Conservation (phyloP, 83 land plant species). For the Picea engelmannii region DNA sequence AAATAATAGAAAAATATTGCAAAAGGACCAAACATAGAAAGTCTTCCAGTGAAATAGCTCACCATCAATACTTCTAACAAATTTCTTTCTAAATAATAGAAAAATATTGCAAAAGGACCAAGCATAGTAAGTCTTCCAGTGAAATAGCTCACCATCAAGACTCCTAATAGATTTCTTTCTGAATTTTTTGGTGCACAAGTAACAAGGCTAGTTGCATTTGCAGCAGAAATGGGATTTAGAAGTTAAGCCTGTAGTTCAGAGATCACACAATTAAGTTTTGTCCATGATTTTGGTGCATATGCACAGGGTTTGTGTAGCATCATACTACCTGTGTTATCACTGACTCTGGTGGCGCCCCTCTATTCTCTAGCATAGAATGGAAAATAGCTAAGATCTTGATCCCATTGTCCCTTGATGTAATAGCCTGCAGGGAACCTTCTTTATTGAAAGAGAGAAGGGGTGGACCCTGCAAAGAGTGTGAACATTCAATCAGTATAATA, state of each 20-base stretch:
- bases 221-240: background rate
- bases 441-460: no score
- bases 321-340: slow-evolving; percentile 25
- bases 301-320: background rate
- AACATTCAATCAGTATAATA: no score
- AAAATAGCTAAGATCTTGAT: slow-evolving; percentile 13
- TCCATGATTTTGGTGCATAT: background rate
- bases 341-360: slow-evolving; percentile 32
- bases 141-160: slow-evolving; percentile 20
- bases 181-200: slow-evolving; percentile 15
- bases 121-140: background rate
- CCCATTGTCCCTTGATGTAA: no score
- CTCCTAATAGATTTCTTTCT: slow-evolving; percentile 10
- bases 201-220: background rate
- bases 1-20: no score
- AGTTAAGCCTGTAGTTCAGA: background rate
- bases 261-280: no score
- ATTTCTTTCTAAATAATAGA: no score
- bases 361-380: slow-evolving; percentile 36
- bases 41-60: no score
- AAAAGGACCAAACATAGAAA: background rate
- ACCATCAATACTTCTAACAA: slow-evolving; percentile 32
- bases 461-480: no score
- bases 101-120: no score
- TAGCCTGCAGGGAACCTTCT: no score